Base-by-base conservation (phyloP, 139 green algal genomes). In the Volvox reticuliferus region DNA sequence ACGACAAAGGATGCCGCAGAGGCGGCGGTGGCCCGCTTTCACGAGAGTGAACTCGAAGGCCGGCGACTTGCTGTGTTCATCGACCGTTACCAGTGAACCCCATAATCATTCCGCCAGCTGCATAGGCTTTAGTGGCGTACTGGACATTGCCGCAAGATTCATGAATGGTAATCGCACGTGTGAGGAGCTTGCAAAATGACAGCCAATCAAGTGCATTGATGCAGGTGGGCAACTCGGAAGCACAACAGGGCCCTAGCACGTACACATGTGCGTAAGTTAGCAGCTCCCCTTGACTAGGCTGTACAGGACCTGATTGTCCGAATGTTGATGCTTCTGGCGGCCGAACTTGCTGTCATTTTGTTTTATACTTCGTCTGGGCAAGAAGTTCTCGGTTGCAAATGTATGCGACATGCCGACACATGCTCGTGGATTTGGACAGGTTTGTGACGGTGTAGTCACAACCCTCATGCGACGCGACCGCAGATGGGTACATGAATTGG, bases 51-150 rank as follows among this genome's bases (percentile, higher is more conserved):
- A 35, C 93, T 97, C 81, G 97, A 99, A 88, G 97, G 96, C 65
- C 94, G 97, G 84, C 95, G 94, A 20, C 91, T 99, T 65, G 94
- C 94, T 28, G 97, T 99, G 68, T 97, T 97, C 90, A 80, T 98
- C 50, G 97, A 99, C 96, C 95, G 96, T 21, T 90, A 84, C 50
- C 71, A 90, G 73, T 90, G 79, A 83, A 84, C 75, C 65, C 24
- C 65, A 28, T 81, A 30, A 18, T 61, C 75, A 20, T 28, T 55
- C 30, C 16, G 75, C n/a, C 75, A 81, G 12, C 30, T 22, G n/a
- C 75, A 2, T 61, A 81, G 30, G 75, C 75, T 50, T 61, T 81
- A 55, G 75, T 20, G 32, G 71, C 22, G 71, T 35, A 79, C 26
- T 30, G 71, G 71, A 32, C 71, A 79, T 79, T 35, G 71, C 71